Conservation (phyloP, 2,329 filamentous ascomycete species). For the Fusarium marasasianum region DNA sequence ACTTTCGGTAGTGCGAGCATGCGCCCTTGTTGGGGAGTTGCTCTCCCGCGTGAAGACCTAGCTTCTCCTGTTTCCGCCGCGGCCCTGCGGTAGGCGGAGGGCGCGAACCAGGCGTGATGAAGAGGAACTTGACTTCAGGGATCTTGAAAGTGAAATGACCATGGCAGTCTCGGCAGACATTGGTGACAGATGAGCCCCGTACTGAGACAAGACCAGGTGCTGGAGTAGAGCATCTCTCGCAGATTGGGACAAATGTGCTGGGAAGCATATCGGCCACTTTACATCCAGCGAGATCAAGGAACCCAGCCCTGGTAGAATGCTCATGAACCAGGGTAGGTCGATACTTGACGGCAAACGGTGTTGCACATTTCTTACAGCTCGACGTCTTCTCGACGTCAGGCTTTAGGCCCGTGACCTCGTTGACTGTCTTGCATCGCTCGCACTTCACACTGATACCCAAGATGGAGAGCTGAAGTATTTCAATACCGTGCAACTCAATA, state of each 20-base stretch:
- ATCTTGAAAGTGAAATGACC: conserved; percentile 82
- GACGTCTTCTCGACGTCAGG: conserved; percentile 61
- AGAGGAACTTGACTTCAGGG: conserved; percentile 80
- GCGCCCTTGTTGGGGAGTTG: conserved; percentile 62
- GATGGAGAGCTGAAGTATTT: conserved; percentile 74
- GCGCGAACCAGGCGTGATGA: conserved; percentile 67
- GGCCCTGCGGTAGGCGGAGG: conserved; percentile 53
- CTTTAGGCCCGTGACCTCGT: conserved; percentile 74
- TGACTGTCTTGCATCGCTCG: conserved; percentile 77
- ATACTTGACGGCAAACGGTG: conserved; percentile 63
- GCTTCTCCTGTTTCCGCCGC: conserved; percentile 60
- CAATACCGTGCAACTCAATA: conserved; percentile 79
- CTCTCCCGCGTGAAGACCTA: conserved; percentile 66
- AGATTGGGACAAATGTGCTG: conserved; percentile 82
- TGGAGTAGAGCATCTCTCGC: conserved; percentile 76
- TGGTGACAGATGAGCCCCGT: conserved; percentile 75
- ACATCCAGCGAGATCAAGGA: conserved; percentile 80
- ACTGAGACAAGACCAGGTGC: conserved; percentile 77
- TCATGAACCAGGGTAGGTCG: conserved; percentile 77
- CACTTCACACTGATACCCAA: conserved; percentile 80
- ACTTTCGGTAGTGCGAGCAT: conserved; percentile 67
- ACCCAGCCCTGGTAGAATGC: conserved; percentile 78
- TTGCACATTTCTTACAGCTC: conserved; percentile 69
- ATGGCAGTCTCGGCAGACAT: conserved; percentile 83
- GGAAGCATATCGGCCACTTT: conserved; percentile 80